Evolutionary conservation across 805 yeast genomes (phyloP), one percentile per base, ranked within the genome.

Genomic region (Wickerhamiella lipophila): DNA sequence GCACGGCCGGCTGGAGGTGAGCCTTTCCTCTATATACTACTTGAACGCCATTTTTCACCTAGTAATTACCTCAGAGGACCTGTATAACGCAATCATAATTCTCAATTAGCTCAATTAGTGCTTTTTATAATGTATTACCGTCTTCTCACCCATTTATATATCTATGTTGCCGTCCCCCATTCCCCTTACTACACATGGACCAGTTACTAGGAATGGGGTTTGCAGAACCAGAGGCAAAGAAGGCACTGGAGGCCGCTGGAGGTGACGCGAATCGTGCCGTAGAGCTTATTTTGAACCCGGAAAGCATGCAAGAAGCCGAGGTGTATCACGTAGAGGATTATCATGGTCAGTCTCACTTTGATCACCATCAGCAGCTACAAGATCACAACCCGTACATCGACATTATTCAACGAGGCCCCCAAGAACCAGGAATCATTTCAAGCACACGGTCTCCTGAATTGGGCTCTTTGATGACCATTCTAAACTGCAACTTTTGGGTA

Each of bases 361-460:
- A 23, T 11, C 32, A 29, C 19, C 38, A 15, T 19, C 38, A n/a
- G 6, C 38, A n/a, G 6, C 19, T n/a, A 9, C 38, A 13, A n/a
- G 38, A 16, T 19, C 19, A n/a, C 11, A 16, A 7, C 38, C 11
- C 38, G 38, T 16, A n/a, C 19, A 6, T 16, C 19, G 38, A 7
- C 12, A 4, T 19, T 7, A 6, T 32, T 7, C 19, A 25, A 13
- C 43, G 43, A 12, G 43, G 21, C 21, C 43, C 29, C 3, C 21
- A 6, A 12, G 48, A 45, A 18, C 48, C 48, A 12, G 48, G 48
- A 7, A 15, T 45, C n/a, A 29, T 45, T 1, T 23, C 36, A 6
- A 36, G 48, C 32, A 15, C 9, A 8, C 6, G 25, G 18, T 15
- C 38, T 9, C 42, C 42, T 29, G 42, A 45, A 7, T n/a, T 45